Conservation (phyloP, 208 protist species). For the Leishmania amazonensis region DNA sequence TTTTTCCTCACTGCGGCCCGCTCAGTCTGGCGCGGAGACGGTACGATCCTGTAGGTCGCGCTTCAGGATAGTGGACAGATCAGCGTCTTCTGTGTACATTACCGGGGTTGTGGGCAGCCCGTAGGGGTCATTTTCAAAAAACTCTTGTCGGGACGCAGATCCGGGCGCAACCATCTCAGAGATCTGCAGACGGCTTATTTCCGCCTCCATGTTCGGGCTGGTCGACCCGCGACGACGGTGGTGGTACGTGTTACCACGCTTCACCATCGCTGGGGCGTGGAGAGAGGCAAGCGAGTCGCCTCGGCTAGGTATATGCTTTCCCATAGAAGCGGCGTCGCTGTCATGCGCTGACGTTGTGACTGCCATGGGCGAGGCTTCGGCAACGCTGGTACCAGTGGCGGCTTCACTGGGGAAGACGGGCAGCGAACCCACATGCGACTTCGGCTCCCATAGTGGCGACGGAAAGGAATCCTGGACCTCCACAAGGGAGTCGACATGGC, state of each 20-base stretch:
- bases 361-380: not conserved
- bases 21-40: constrained; percentile 21
- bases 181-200: not conserved
- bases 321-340: not conserved
- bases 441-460: not conserved
- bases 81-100: constrained; percentile 27
- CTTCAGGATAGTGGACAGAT: constrained; percentile 35
- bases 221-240: not conserved
- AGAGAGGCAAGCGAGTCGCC: not conserved
- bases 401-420: not conserved
- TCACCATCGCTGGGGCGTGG: not conserved
- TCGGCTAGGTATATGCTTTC: not conserved
- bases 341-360: not conserved
- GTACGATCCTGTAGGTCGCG: constrained; percentile 29
- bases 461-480: not conserved
- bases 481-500: too few relatives aligned
- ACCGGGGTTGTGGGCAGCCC: constrained; percentile 19
- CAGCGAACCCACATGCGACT: not conserved
- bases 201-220: constrained; percentile 5
- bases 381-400: not conserved
- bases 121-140: constrained; percentile 24
- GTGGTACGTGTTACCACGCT: constrained; percentile 13
- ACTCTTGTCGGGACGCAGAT: constrained; percentile 3
- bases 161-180: not conserved
- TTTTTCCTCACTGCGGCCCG: not conserved